Percentiles rank a stretch among this genome's conserved stretches.
Conservation (phyloP, 257 asterid species). For the Solanum bulbocastanum region DNA sequence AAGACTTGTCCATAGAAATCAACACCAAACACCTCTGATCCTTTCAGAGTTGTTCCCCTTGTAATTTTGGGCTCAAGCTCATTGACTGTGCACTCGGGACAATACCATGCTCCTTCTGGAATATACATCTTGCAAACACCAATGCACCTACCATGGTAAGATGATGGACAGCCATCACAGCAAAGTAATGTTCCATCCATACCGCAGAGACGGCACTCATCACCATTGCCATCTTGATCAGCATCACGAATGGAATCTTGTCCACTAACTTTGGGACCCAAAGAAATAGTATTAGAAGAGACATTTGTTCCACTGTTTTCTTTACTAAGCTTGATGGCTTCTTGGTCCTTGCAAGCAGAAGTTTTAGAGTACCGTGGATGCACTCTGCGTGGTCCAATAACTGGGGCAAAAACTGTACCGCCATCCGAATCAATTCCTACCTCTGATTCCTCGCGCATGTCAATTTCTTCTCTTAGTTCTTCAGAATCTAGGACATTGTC, state of each 20-base stretch:
- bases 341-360: conserved; percentile 41
- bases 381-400: conserved; percentile 45
- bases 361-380: conserved; percentile 59
- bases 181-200: conserved; percentile 83
- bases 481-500: conserved; percentile 66
- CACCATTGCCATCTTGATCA: conserved; percentile 68
- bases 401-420: conserved; percentile 19
- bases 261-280: conserved; percentile 23
- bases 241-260: conserved; percentile 19
- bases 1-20: conserved; percentile 57
- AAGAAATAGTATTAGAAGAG: conserved; percentile 8
- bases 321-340: conserved; percentile 19
- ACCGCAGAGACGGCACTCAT: conserved; percentile 84
- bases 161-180: conserved; percentile 85
- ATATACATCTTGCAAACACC: conserved; percentile 63
- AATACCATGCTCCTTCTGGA: conserved; percentile 70
- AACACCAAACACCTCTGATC: conserved; percentile 53
- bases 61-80: conserved; percentile 36
- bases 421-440: conserved; percentile 49
- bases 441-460: conserved; percentile 59
- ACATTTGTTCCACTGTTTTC: conserved; percentile 23
- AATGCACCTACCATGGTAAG: conserved; percentile 75
- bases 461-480: conserved; percentile 65
- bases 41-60: conserved; percentile 42
- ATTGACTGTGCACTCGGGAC: conserved; percentile 72